Conservation (phyloP, 208 protist genomes). For the Trypanosoma avium region DNA sequence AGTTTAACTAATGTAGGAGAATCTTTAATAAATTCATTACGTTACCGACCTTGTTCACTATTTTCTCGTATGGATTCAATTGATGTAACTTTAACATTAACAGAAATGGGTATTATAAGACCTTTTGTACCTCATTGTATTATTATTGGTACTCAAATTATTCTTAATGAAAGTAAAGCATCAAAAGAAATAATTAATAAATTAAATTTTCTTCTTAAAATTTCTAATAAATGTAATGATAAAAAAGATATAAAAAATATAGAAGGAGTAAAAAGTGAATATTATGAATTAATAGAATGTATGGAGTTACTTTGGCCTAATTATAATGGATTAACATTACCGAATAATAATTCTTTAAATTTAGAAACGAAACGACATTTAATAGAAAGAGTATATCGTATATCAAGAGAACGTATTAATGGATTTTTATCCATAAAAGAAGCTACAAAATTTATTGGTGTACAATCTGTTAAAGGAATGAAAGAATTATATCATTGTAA, state of each 20-base stretch:
- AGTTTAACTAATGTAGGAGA: constrained; percentile 32
- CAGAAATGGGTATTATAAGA: constrained; percentile 67
- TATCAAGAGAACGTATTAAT: constrained; percentile 24
- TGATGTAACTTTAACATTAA: constrained; percentile 65
- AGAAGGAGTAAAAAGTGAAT: too few relatives aligned
- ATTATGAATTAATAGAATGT: constrained; percentile 17
- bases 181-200: background rate
- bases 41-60: constrained; percentile 40
- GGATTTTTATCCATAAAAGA: constrained; percentile 23
- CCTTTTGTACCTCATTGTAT: constrained; percentile 62
- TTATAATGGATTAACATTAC: constrained; percentile 45
- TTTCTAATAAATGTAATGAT: background rate
- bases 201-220: constrained; percentile 4
- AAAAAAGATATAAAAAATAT: background rate
- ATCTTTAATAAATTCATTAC: constrained; percentile 28
- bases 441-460: constrained; percentile 32
- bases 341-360: too few relatives aligned
- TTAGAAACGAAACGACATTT: constrained; percentile 36
- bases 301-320: constrained; percentile 60
- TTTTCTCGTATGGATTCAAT: constrained; percentile 36
- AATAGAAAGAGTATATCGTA: constrained; percentile 32
- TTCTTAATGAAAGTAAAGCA: constrained; percentile 4
- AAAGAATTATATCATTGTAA: constrained; percentile 53
- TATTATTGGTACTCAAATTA: constrained; percentile 31
- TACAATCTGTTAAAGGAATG: constrained; percentile 33